Evolutionary conservation across 768 basidiomycete species (phyloP).

Genomic region (Neoboletus subvelutipes): DNA sequence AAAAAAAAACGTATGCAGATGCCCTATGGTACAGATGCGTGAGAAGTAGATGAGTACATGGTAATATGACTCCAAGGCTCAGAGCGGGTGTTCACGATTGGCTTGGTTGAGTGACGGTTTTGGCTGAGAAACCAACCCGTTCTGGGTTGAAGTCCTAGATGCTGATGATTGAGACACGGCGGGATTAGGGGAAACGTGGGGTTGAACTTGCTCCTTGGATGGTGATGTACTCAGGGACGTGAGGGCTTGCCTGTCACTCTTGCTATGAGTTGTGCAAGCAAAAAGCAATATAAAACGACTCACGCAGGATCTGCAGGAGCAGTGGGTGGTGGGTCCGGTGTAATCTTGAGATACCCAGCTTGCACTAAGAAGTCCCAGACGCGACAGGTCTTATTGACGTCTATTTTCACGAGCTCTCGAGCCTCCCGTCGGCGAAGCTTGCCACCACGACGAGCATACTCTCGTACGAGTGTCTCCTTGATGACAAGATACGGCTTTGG

Average conservation of each 20-base stretch:
- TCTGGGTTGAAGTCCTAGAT: conserved; percentile 17
- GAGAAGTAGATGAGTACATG: conserved; percentile 4
- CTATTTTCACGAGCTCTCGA: conserved; percentile 87
- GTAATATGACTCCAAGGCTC: neutral
- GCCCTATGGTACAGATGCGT: conserved; percentile 32
- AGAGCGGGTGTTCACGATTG: conserved; percentile 8
- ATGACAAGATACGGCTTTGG: conserved; percentile 95
- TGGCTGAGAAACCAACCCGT: conserved; percentile 13
- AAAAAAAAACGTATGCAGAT: conserved; percentile 19
- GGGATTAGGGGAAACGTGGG: conserved; percentile 21
- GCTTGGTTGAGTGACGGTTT: conserved; percentile 19
- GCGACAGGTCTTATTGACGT: conserved; percentile 88
- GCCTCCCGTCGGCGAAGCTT: conserved; percentile 87
- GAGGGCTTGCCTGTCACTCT: conserved; percentile 14
- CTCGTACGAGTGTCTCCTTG: conserved; percentile 92
- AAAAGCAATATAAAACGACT: conserved; percentile 8
- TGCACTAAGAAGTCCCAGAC: conserved; percentile 94
- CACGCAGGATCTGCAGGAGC: conserved; percentile 39
- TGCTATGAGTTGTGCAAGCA: neutral
- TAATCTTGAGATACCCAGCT: conserved; percentile 77
- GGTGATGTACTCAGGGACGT: conserved; percentile 23
- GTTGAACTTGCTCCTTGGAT: conserved; percentile 25
- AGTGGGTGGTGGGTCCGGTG: conserved; percentile 44
- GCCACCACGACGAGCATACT: conserved; percentile 87
- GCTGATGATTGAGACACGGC: neutral